These are phyloP conservation scores for Monosporascus sp. DNA, from an alignment of 2,329 filamentous ascomycete genomes.

Conservation along the genomic window DNA sequence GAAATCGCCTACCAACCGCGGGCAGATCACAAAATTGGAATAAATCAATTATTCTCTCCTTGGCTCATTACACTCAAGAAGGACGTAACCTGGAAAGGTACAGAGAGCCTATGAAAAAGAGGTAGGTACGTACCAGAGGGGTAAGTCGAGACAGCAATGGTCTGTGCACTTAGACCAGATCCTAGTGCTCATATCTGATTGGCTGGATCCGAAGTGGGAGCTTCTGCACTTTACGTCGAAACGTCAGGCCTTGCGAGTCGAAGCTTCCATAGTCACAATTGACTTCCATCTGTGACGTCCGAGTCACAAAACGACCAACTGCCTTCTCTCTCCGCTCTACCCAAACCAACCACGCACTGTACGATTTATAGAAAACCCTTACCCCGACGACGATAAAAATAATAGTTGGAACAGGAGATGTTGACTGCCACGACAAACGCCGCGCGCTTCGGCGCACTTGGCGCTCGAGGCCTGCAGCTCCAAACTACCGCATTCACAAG, in stretches of 20 bases:
- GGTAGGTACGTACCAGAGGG: no score
- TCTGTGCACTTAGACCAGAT: background rate
- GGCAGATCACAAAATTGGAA: no score
- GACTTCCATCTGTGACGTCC: background rate
- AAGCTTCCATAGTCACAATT: background rate
- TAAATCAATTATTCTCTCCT: no score
- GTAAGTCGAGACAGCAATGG: background rate
- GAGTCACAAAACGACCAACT: background rate
- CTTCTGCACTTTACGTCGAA: background rate
- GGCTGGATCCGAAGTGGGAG: background rate
- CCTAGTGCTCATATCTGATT: background rate
- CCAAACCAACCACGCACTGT: slow-evolving; percentile 1
- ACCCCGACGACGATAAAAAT: background rate
- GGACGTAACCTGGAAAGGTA: no score
- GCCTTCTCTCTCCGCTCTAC: background rate
- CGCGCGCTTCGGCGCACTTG: slow-evolving; percentile 21
- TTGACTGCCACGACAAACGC: slow-evolving; percentile 20
- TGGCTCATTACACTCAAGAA: no score
- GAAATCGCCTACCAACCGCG: no score
- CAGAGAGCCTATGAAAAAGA: no score
- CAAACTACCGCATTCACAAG: slow-evolving; percentile 16
- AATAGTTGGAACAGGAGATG: slow-evolving; percentile 14
- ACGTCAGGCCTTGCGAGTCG: background rate
- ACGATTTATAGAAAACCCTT: background rate
- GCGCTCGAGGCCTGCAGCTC: slow-evolving; percentile 22